Conservation (phyloP, 352 stramenopile species). For the Phytophthora aleatoria region DNA sequence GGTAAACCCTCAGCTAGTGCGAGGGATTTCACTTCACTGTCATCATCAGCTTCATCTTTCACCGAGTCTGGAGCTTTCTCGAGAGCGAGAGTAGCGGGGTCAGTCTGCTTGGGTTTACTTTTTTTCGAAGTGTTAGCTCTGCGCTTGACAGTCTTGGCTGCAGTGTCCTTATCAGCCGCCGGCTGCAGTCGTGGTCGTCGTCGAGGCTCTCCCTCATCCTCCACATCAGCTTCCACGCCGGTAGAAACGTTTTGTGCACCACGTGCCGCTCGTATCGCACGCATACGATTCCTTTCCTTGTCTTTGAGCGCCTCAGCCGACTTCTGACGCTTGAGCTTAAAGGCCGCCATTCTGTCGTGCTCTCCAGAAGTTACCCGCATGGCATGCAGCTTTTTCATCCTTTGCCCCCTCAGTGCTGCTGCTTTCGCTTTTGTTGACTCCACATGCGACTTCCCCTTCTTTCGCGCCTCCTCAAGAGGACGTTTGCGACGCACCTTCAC, state of each 20-base stretch:
- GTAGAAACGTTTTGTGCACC: background rate
- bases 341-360: background rate
- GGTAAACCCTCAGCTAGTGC: background rate
- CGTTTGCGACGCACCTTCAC: conserved; percentile 8
- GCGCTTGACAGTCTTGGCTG: background rate
- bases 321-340: conserved; percentile 17
- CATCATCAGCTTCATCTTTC: background rate
- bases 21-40: background rate
- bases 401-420: conserved; percentile 5
- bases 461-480: background rate
- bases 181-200: background rate
- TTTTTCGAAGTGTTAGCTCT: conserved; percentile 2
- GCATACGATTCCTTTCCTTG: conserved; percentile 6
- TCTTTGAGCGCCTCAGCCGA: conserved; percentile 1
- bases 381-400: conserved; percentile 9
- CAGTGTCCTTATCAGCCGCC: background rate
- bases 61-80: conserved; percentile 1
- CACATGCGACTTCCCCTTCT: conserved; percentile 1
- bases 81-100: background rate
- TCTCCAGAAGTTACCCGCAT: conserved; percentile 1
- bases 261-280: conserved; percentile 2
- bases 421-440: background rate
- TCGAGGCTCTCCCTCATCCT: conserved; percentile 9
- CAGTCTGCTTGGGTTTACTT: background rate
- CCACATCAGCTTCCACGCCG: conserved; percentile 14